Evolutionary conservation across 208 protist species (phyloP).

Genomic region (Tritrichomonas musculus): DNA sequence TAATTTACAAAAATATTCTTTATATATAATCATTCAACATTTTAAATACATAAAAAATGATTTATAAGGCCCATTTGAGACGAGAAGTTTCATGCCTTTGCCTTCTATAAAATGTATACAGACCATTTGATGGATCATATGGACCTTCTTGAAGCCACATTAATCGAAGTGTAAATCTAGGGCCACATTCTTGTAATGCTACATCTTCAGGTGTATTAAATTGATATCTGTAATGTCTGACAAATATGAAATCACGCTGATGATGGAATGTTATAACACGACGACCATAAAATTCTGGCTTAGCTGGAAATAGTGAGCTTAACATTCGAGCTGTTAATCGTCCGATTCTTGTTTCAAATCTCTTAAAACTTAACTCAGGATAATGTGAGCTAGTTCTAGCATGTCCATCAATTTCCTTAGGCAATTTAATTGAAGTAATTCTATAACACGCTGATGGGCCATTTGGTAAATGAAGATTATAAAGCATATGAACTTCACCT

Average conservation of each 20-base stretch:
- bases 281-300: constrained; percentile 65
- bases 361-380: constrained; percentile 72
- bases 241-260: constrained; percentile 78
- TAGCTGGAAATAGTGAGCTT: constrained; percentile 57
- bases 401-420: constrained; percentile 52
- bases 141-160: background rate
- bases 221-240: constrained; percentile 71
- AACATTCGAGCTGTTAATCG: constrained; percentile 56
- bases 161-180: background rate
- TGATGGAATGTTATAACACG: constrained; percentile 68
- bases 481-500: constrained; percentile 49
- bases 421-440: constrained; percentile 55
- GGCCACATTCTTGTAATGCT: background rate
- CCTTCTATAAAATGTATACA: constrained; percentile 27
- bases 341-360: constrained; percentile 70
- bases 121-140: background rate
- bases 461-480: constrained; percentile 66
- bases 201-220: constrained; percentile 48
- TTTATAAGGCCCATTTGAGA: background rate
- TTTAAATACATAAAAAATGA: too few relatives aligned
- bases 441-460: constrained; percentile 72
- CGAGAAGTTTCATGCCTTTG: background rate
- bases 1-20: too few relatives aligned
- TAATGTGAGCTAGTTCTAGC: constrained; percentile 36
- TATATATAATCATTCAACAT: too few relatives aligned